Conservation (phyloP, 495 filamentous ascomycete species). For the Neurospora sp. region DNA sequence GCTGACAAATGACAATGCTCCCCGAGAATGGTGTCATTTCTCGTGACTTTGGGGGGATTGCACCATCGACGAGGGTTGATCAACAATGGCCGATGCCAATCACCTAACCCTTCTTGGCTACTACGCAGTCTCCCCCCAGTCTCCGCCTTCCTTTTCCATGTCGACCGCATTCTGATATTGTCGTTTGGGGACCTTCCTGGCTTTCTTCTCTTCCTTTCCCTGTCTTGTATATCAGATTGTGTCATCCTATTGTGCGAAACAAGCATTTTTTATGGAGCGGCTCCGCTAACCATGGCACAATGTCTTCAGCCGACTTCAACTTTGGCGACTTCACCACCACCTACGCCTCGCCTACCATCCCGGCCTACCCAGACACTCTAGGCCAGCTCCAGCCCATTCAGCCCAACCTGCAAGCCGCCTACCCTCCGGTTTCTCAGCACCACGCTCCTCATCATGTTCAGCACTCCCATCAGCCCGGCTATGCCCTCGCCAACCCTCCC, state of each 20-base stretch:
- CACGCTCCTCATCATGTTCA: constrained; percentile 7
- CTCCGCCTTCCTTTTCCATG: constrained; percentile 19
- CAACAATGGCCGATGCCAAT: constrained; percentile 15
- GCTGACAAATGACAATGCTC: constrained; percentile 28
- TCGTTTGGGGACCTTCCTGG: not conserved
- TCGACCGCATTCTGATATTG: constrained; percentile 7
- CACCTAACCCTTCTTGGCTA: constrained; percentile 3
- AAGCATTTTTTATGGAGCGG: not conserved
- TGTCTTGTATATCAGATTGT: constrained; percentile 12
- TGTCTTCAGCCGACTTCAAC: constrained; percentile 42
- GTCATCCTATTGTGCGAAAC: constrained; percentile 14
- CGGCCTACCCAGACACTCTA: constrained; percentile 32
- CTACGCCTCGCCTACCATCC: constrained; percentile 38
- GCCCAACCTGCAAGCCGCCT: constrained; percentile 27
- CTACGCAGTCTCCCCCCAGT: constrained; percentile 15
- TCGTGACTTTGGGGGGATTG: constrained; percentile 27
- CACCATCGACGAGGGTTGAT: constrained; percentile 26
- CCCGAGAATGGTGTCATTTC: constrained; percentile 30
- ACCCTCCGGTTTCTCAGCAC: constrained; percentile 28
- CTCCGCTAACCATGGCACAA: constrained; percentile 30
- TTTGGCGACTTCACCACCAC: constrained; percentile 35
- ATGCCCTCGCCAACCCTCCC: constrained; percentile 28
- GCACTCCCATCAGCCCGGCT: constrained; percentile 16
- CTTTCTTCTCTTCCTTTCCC: not conserved
- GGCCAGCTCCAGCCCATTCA: constrained; percentile 39